Evolutionary conservation across 2,329 filamentous ascomycete genomes (phyloP), one percentile per base, ranked within the genome.

Genomic region (Allantophomopsis lycopodina): DNA sequence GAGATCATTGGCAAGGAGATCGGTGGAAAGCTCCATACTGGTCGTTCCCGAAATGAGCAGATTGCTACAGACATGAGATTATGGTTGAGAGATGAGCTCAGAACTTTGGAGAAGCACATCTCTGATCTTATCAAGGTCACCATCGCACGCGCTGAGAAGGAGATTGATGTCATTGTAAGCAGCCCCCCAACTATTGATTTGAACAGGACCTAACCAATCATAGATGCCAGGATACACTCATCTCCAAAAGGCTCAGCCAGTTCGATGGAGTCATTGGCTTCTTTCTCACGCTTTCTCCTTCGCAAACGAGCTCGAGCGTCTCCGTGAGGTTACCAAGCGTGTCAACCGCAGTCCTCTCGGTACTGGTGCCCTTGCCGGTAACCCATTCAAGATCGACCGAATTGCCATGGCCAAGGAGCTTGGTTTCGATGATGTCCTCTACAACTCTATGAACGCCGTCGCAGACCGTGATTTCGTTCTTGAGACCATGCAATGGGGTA

Each of bases 51-150:
- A 50, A 94, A 94, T 55, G 87, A 95, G 62, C 87, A 94, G 62
- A 77, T 94, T 41, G 86, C 79, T 36, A 88, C 81, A 16, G 86
- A 94, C 53, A 89, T 94, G 83, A 79, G 86, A 44, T 66, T 94
- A 58, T 95, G 86, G 86, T 63, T 94, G 46, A 72, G 85, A 34
- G 79, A 88, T 47, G 71, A 82, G 62, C 65, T 94, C 42, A 70
- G 69, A 41, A 66, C 68, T 46, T 74, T 94, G 38, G 84, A 93
- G 50, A 58, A 50, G 30, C 75, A 78, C 50, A 68, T 94, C 4
- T 66, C 75, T 34, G 70, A 74, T 40, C 72, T 94, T 48, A 64
- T 94, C 32, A 66, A 73, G 51, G 80, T 87, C 36, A 73, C 79
- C 12, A 70, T 76, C 30, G 63, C 65, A 36, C 73, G 84, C 20